These are phyloP conservation scores for Stagonosporopsis cucurbitacearum DNA, from an alignment of 2,329 filamentous ascomycete species.

Conservation along the genomic window DNA sequence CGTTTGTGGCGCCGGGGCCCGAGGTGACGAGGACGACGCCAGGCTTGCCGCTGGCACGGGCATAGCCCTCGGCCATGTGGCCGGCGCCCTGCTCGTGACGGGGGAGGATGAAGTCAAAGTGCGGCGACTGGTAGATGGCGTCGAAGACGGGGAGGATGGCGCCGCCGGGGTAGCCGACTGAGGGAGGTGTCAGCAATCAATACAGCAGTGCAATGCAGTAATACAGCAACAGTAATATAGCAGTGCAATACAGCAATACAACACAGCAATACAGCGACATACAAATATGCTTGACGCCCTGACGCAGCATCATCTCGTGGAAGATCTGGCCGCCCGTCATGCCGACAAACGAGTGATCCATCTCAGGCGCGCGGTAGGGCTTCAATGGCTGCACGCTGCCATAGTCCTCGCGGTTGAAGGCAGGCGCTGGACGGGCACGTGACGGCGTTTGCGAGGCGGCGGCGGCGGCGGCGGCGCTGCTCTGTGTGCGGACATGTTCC, in stretches of 20 bases:
- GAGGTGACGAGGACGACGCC: conserved; percentile 97
- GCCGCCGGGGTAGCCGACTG: conserved; percentile 81
- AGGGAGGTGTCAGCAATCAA: too few relatives aligned
- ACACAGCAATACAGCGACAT: too few relatives aligned
- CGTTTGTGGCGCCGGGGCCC: conserved; percentile 94
- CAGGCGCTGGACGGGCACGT: conserved; percentile 53
- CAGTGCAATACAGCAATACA: too few relatives aligned
- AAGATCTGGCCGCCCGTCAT: conserved; percentile 97
- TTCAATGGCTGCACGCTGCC: conserved; percentile 54
- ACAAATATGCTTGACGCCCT: conserved; percentile 94
- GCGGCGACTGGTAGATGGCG: conserved; percentile 96
- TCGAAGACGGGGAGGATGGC: conserved; percentile 98
- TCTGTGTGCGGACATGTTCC: conserved; percentile 52
- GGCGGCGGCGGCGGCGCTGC: conserved; percentile 50
- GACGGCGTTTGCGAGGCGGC: conserved; percentile 39
- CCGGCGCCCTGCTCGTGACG: conserved; percentile 97
- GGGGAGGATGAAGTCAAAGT: conserved; percentile 95
- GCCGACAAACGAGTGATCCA: conserved; percentile 77
- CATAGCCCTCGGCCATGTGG: conserved; percentile 98
- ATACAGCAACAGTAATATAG: too few relatives aligned
- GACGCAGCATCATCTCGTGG: conserved; percentile 98
- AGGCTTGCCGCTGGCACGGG: conserved; percentile 88
- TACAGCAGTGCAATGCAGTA: too few relatives aligned
- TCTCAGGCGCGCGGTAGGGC: conserved; percentile 56
- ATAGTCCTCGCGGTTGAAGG: conserved; percentile 58